These are phyloP conservation scores for Penicillium pulvis DNA, from an alignment of 495 filamentous ascomycete species.

Conservation along the genomic window DNA sequence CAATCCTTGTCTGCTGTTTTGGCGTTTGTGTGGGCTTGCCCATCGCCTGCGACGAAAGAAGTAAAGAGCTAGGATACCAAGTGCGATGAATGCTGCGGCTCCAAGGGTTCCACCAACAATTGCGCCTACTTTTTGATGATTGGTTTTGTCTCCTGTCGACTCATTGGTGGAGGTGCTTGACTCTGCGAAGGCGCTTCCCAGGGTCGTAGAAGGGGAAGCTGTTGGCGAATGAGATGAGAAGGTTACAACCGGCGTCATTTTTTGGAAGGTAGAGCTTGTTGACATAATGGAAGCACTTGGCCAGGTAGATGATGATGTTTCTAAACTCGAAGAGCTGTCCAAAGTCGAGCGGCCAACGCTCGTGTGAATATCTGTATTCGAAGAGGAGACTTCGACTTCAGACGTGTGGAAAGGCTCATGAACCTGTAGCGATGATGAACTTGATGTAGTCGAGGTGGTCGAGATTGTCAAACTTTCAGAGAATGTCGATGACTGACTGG, in stretches of 20 bases:
- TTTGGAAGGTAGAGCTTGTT: neutral
- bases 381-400: neutral
- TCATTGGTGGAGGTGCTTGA: neutral
- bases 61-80: slow-evolving; percentile 23
- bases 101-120: slow-evolving; percentile 36
- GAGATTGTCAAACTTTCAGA: neutral
- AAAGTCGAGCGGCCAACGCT: neutral
- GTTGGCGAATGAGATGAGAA: neutral
- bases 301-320: neutral
- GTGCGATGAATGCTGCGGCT: slow-evolving; percentile 25
- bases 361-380: neutral
- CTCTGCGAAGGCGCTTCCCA: slow-evolving; percentile 5
- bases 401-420: neutral
- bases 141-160: neutral
- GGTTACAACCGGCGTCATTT: neutral
- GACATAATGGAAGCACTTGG: neutral
- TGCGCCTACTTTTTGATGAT: slow-evolving; percentile 13
- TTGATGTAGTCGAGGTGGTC: neutral
- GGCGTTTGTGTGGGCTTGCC: slow-evolving; percentile 1
- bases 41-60: slow-evolving; percentile 27
- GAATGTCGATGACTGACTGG: neutral
- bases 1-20: slow-evolving; percentile 21
- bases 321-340: neutral
- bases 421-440: neutral
- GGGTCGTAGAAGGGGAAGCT: neutral